phyloP scores from a whole-genome alignment of 2,329 filamentous ascomycete genomes.

The Karstenula rhodostoma region DNA sequence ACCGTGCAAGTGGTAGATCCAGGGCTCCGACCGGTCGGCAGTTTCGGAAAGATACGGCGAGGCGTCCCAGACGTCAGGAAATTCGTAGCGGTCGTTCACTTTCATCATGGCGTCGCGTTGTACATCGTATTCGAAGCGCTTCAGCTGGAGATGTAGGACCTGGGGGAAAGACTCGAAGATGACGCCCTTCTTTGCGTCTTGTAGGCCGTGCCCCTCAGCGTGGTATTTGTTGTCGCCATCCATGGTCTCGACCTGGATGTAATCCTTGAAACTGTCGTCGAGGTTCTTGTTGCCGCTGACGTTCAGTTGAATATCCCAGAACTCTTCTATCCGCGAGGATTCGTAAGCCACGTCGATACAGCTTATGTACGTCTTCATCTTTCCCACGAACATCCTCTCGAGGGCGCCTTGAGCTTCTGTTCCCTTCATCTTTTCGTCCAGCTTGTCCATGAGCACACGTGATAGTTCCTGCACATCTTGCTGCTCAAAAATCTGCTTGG shows the following conservation, averaged over 20 bases:
- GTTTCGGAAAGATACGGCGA: slow-evolving; percentile 86
- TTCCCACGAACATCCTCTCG: slow-evolving; percentile 91
- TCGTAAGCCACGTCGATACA: slow-evolving; percentile 99
- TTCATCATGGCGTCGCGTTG: slow-evolving; percentile 98
- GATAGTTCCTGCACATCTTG: slow-evolving; percentile 98
- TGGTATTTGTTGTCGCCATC: slow-evolving; percentile 99
- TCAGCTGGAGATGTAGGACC: slow-evolving; percentile 92
- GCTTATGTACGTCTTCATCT: slow-evolving; percentile 98
- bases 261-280: slow-evolving; percentile 94
- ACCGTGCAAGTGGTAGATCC: slow-evolving; percentile 91
- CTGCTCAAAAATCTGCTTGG: slow-evolving; percentile 96
- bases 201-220: slow-evolving; percentile 87
- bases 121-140: slow-evolving; percentile 98
- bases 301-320: slow-evolving; percentile 98
- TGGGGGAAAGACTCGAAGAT: slow-evolving; percentile 97
- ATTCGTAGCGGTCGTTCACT: slow-evolving; percentile 92
- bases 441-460: slow-evolving; percentile 93
- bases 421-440: slow-evolving; percentile 98
- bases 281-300: slow-evolving; percentile 93
- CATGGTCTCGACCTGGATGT: slow-evolving; percentile 94
- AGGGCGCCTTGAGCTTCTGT: slow-evolving; percentile 90
- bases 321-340: slow-evolving; percentile 93
- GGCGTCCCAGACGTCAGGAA: slow-evolving; percentile 83
- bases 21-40: slow-evolving; percentile 86
- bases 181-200: slow-evolving; percentile 97